A percentile compares a stretch with the other conserved stretches of the same genome.
These are phyloP conservation scores for Herpetospermum pedunculosum DNA, from an alignment of 306 rosid species.

Conservation along the genomic window DNA sequence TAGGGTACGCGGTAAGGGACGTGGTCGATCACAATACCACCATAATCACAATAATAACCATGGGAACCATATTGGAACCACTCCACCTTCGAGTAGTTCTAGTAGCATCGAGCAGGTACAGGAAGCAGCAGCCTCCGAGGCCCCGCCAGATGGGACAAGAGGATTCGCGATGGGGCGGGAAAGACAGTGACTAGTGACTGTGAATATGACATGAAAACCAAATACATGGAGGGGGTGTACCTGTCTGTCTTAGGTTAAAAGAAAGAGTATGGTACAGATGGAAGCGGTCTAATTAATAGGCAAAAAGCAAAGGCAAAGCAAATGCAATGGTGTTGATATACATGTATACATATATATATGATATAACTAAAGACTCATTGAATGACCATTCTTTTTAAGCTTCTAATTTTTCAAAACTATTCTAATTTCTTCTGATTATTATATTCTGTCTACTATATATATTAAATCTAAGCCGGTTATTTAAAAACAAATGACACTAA, in stretches of 20 bases:
- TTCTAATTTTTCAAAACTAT: no score
- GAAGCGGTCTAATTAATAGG: neutral
- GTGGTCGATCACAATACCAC: slow-evolving; percentile 60
- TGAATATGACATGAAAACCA: slow-evolving; percentile 30
- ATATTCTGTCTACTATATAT: no score
- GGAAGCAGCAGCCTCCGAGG: slow-evolving; percentile 86
- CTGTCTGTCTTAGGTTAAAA: neutral
- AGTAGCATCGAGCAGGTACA: slow-evolving; percentile 26
- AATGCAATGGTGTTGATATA: neutral
- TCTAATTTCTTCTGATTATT: no score
- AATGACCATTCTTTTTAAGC: no score
- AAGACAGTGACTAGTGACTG: slow-evolving; percentile 59
- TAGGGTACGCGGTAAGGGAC: slow-evolving; percentile 69
- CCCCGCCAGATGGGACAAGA: slow-evolving; percentile 98
- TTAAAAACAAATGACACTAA: no score
- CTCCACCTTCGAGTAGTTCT: slow-evolving; percentile 37
- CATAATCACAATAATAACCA: slow-evolving; percentile 29
- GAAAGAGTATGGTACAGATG: neutral
- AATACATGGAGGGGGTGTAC: neutral
- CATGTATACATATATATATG: no score
- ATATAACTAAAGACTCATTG: no score
- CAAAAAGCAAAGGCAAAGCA: neutral
- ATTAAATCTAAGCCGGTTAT: no score
- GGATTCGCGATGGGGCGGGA: slow-evolving; percentile 92
- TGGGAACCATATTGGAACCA: slow-evolving; percentile 46